A percentile compares a stretch with the other conserved stretches of the same genome.
Evolutionary conservation across 129 eudicot species (phyloP).

Genomic region (Chrysanthemum lavandulifolium): DNA sequence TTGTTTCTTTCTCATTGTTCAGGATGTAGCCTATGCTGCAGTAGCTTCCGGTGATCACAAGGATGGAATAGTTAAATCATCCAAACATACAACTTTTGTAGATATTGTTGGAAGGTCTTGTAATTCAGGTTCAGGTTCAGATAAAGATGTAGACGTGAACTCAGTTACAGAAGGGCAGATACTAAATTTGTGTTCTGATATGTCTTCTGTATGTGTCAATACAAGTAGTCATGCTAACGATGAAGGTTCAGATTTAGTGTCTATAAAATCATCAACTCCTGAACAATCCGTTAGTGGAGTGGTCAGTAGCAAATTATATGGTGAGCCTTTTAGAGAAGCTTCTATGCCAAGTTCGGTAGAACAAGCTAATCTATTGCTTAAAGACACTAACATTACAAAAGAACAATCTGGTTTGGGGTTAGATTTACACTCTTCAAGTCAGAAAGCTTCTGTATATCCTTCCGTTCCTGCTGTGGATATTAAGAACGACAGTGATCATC

Average conservation of each 20-base stretch:
- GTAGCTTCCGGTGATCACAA: constrained; percentile 39
- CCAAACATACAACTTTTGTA: constrained; percentile 66
- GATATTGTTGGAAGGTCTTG: constrained; percentile 69
- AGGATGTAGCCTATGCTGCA: constrained; percentile 51
- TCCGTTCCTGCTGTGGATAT: constrained; percentile 10
- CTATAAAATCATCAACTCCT: constrained; percentile 32
- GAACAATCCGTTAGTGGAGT: constrained; percentile 18
- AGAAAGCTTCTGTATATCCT: constrained; percentile 18
- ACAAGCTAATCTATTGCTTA: constrained; percentile 25
- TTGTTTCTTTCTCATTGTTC: constrained; percentile 21
- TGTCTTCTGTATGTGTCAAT: constrained; percentile 50
- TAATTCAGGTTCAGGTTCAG: constrained; percentile 48
- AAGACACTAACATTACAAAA: constrained; percentile 29
- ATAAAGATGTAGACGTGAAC: constrained; percentile 52
- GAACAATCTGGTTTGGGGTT: constrained; percentile 23
- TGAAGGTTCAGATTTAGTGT: constrained; percentile 29
- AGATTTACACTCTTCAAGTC: constrained; percentile 14
- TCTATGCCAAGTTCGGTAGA: constrained; percentile 6
- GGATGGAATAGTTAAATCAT: constrained; percentile 37
- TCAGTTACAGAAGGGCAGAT: constrained; percentile 40
- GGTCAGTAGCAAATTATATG: constrained; percentile 22
- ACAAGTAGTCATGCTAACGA: constrained; percentile 36
- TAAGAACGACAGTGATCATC: constrained; percentile 27
- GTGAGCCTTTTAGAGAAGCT: constrained; percentile 48
- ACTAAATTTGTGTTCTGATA: constrained; percentile 41